Conservation (phyloP, 1,284 basidiomycete genomes). For the Neotropicomus parvogracilis region DNA sequence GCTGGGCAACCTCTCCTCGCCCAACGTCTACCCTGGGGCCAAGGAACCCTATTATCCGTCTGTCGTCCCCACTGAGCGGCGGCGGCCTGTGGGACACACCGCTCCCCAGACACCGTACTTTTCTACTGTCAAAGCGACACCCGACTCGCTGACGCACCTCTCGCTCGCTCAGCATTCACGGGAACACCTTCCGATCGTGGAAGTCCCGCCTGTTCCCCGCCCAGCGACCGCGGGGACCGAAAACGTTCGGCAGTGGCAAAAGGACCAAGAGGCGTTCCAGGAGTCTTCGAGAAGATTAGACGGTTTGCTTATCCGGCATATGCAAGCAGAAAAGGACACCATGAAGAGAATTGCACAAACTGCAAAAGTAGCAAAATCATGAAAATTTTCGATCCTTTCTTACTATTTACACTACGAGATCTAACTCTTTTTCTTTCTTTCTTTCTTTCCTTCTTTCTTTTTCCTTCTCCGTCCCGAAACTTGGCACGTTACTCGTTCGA, state of each 20-base stretch:
- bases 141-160: conserved; percentile 32
- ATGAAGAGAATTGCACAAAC: conserved; percentile 62
- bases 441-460: too few relatives aligned
- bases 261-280: conserved; percentile 40
- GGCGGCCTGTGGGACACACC: conserved; percentile 39
- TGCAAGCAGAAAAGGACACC: conserved; percentile 69
- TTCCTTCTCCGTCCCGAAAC: conserved; percentile 6
- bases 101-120: conserved; percentile 31
- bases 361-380: conserved; percentile 35
- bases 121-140: conserved; percentile 27
- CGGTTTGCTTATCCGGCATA: conserved; percentile 70
- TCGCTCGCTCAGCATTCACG: conserved; percentile 31
- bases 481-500: conserved; percentile 18
- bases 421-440: conserved; percentile 9
- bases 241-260: conserved; percentile 34
- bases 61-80: conserved; percentile 26
- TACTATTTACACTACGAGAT: conserved; percentile 17
- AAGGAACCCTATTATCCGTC: conserved; percentile 32
- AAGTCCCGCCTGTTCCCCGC: conserved; percentile 13
- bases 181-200: conserved; percentile 24
- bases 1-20: conserved; percentile 39
- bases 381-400: conserved; percentile 4
- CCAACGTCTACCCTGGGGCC: conserved; percentile 31
- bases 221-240: conserved; percentile 31
- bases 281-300: conserved; percentile 63